A percentile compares a stretch with the other conserved stretches of the same genome.
phyloP scores from a whole-genome alignment of 495 filamentous ascomycete species.

The Rhypophila decipiens region DNA sequence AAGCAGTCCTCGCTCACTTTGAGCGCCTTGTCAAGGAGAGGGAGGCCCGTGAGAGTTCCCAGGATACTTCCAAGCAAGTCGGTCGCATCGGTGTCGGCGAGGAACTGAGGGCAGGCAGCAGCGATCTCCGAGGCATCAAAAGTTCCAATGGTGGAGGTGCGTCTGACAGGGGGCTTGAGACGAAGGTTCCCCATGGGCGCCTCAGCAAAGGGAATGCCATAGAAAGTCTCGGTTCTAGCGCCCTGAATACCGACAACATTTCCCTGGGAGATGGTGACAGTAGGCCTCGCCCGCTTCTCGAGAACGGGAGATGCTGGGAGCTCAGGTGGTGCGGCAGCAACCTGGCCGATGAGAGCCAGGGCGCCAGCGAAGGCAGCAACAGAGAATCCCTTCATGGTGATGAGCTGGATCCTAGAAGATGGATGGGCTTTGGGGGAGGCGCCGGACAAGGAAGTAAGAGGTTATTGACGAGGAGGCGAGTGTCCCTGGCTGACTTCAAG shows the following conservation, averaged over 20 bases:
- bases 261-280: slow-evolving; percentile 42
- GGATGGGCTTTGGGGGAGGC: background rate
- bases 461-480: background rate
- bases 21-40: slow-evolving; percentile 48
- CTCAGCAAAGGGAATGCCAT: slow-evolving; percentile 43
- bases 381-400: slow-evolving; percentile 25
- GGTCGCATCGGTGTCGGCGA: slow-evolving; percentile 38
- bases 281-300: slow-evolving; percentile 35
- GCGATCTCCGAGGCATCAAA: slow-evolving; percentile 45
- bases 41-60: slow-evolving; percentile 45
- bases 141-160: slow-evolving; percentile 38
- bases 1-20: slow-evolving; percentile 61
- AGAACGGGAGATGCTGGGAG: slow-evolving; percentile 24
- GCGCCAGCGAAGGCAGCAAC: slow-evolving; percentile 11
- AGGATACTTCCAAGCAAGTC: slow-evolving; percentile 42
- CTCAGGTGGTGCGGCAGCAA: slow-evolving; percentile 24
- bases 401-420: background rate
- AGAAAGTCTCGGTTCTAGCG: slow-evolving; percentile 34
- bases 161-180: slow-evolving; percentile 36
- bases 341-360: slow-evolving; percentile 18
- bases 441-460: background rate
- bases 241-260: slow-evolving; percentile 42
- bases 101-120: slow-evolving; percentile 50
- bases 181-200: slow-evolving; percentile 37
- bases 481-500: background rate